Conservation (phyloP, 805 yeast genomes). For the Kuraishia ogatae region DNA sequence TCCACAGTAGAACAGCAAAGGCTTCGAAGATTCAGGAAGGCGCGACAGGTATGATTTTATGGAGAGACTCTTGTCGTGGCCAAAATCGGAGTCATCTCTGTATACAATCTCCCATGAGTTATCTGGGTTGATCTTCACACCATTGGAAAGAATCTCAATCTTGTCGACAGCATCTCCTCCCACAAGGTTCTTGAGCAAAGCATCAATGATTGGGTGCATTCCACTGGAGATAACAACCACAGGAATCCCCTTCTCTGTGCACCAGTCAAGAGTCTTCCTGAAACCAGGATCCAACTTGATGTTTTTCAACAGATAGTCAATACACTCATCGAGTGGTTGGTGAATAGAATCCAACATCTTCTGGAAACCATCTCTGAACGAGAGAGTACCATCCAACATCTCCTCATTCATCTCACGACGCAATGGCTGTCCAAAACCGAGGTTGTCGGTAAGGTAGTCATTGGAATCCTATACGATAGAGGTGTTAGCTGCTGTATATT, state of each 20-base stretch:
- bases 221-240: constrained; percentile 87
- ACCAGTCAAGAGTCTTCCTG: constrained; percentile 72
- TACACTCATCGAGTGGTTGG: constrained; percentile 75
- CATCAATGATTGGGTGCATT: constrained; percentile 85
- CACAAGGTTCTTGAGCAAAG: constrained; percentile 62
- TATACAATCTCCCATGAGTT: constrained; percentile 78
- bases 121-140: constrained; percentile 45
- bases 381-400: constrained; percentile 57
- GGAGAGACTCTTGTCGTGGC: constrained; percentile 89
- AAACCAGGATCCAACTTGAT: constrained; percentile 88
- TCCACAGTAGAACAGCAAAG: constrained; percentile 84
- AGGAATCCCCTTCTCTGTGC: constrained; percentile 63
- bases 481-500: not conserved
- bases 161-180: constrained; percentile 67
- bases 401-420: constrained; percentile 63
- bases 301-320: constrained; percentile 55
- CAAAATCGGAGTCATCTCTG: constrained; percentile 80
- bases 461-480: constrained; percentile 68
- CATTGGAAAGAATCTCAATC: constrained; percentile 79
- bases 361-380: constrained; percentile 77
- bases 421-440: constrained; percentile 73
- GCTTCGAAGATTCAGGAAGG: constrained; percentile 33
- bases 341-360: constrained; percentile 76
- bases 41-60: constrained; percentile 42
- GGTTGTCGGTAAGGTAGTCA: constrained; percentile 79